A percentile compares a stretch with the other conserved stretches of the same genome.
Evolutionary conservation across 139 green algal genomes (phyloP).

Genomic region (Coelastrella sp.): DNA sequence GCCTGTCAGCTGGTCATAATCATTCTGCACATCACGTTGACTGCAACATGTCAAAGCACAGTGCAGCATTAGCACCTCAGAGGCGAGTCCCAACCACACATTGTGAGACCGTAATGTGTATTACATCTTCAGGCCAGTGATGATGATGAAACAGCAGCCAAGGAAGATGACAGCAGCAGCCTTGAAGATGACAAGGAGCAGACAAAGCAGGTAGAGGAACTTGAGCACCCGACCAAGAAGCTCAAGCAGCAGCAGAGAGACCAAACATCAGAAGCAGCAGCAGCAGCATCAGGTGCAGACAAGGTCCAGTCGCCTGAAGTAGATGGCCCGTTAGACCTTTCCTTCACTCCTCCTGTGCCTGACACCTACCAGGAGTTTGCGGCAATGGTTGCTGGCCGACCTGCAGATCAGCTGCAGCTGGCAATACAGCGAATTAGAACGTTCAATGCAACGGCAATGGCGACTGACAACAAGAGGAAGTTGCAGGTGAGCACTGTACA

Average conservation of each 20-base stretch:
- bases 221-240: not conserved
- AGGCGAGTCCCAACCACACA: too few species aligned
- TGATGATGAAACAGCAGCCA: not conserved
- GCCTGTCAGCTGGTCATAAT: too few species aligned
- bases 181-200: conserved; percentile 47
- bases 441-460: conserved; percentile 81
- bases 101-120: too few species aligned
- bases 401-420: conserved; percentile 66
- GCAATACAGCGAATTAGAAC: conserved; percentile 81
- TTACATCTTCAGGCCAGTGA: not conserved
- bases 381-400: conserved; percentile 56
- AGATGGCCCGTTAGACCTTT: conserved; percentile 73
- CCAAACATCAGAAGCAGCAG: conserved; percentile 25
- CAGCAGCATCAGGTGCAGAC: not conserved
- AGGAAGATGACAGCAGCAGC: conserved; percentile 8
- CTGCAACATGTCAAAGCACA: too few species aligned
- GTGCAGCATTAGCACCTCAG: too few species aligned
- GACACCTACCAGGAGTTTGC: conserved; percentile 72
- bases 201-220: not conserved
- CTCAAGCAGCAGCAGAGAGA: conserved; percentile 1
- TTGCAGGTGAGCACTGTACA: conserved; percentile 80
- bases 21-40: too few species aligned
- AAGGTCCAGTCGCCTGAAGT: not conserved
- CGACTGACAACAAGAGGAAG: conserved; percentile 76
- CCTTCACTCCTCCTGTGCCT: conserved; percentile 86